Percentiles rank a stretch among this genome's conserved stretches.
phyloP scores from a whole-genome alignment of 371 early-diverging fungal species.

The Blakeslea trispora region DNA sequence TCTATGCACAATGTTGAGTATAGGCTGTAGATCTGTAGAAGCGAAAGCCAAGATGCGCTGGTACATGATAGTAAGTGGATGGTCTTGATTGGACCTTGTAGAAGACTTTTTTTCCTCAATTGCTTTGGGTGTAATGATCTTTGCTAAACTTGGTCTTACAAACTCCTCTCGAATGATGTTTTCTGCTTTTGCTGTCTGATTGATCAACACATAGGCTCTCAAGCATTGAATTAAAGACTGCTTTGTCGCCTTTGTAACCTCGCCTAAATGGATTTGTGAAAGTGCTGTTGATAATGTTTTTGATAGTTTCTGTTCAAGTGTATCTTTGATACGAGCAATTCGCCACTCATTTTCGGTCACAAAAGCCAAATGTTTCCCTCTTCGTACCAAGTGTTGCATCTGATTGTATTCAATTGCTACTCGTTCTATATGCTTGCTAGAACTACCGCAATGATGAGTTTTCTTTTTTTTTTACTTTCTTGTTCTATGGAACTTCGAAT shows the following conservation, averaged over 20 bases:
- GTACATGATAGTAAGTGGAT: constrained; percentile 61
- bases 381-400: constrained; percentile 73
- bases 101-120: constrained; percentile 15
- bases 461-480: too few relatives aligned
- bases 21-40: constrained; percentile 46
- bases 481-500: too few relatives aligned
- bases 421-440: constrained; percentile 74
- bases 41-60: constrained; percentile 59
- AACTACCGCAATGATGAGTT: constrained; percentile 8
- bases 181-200: constrained; percentile 71
- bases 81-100: constrained; percentile 1
- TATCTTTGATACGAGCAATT: constrained; percentile 75
- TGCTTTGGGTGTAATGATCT: constrained; percentile 42
- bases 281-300: constrained; percentile 53
- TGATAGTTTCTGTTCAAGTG: constrained; percentile 58
- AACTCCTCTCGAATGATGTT: constrained; percentile 64
- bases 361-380: constrained; percentile 70
- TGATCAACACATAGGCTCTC: constrained; percentile 74
- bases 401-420: constrained; percentile 89
- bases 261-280: constrained; percentile 41
- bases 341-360: constrained; percentile 78
- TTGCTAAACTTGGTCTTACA: constrained; percentile 55
- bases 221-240: constrained; percentile 69
- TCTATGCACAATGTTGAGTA: constrained; percentile 63
- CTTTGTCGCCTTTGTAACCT: constrained; percentile 44